phyloP scores from a whole-genome alignment of 2,329 filamentous ascomycete genomes.

The Cordyceps fumosorosea region DNA sequence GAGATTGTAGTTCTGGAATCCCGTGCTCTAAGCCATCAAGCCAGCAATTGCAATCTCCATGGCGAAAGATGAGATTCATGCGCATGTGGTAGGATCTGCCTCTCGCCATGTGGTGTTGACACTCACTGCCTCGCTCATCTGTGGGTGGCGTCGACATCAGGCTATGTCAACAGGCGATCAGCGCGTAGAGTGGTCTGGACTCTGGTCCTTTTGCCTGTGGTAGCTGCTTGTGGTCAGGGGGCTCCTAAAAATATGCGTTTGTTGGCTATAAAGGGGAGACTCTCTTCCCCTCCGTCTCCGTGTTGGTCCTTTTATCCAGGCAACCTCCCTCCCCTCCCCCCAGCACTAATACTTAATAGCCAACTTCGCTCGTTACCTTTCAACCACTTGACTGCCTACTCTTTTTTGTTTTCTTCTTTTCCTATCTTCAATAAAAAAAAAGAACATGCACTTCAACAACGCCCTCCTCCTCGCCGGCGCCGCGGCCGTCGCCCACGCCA shows the following conservation, averaged over 20 bases:
- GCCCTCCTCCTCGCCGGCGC: not conserved
- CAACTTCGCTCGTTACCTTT: no score
- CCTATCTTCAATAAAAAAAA: no score
- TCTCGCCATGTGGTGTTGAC: not conserved
- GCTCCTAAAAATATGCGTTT: not conserved
- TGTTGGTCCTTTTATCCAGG: not conserved
- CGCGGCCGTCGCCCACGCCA: not conserved
- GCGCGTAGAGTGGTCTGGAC: not conserved
- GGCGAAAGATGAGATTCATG: no score
- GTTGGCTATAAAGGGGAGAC: not conserved
- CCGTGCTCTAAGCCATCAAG: no score
- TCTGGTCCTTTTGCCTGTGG: not conserved
- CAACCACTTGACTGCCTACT: not conserved
- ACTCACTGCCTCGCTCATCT: not conserved
- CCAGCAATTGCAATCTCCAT: not conserved
- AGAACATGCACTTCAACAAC: not conserved
- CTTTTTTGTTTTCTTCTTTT: not conserved
- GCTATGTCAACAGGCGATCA: not conserved
- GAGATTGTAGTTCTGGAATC: no score
- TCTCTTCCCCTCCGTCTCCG: not conserved
- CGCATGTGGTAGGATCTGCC: not conserved
- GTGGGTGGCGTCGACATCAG: not conserved
- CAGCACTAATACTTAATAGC: no score
- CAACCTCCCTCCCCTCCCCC: no score
- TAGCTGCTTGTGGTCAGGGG: not conserved